A percentile compares a stretch with the other conserved stretches of the same genome.
Evolutionary conservation across 768 basidiomycete species (phyloP).

Genomic region (Lentinula guzmanii): DNA sequence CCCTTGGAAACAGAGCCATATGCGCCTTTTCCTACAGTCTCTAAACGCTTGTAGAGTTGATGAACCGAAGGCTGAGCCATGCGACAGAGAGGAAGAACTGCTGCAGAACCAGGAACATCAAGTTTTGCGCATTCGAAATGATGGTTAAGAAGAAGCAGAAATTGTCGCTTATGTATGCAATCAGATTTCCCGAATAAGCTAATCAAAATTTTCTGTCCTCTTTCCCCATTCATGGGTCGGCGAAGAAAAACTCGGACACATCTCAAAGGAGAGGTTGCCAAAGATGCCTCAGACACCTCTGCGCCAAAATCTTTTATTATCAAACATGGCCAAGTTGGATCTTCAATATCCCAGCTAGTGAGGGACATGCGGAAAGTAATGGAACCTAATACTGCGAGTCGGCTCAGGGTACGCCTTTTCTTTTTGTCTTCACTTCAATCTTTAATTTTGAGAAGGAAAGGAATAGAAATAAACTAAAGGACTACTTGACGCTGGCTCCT

Average conservation of each 20-base stretch:
- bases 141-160: not conserved
- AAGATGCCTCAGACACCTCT: slow-evolving; percentile 24
- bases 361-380: slow-evolving; percentile 92
- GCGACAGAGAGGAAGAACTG: not conserved
- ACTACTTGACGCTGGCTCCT: slow-evolving; percentile 90
- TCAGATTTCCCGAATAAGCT: not conserved
- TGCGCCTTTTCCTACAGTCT: slow-evolving; percentile 92
- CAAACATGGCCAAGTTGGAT: slow-evolving; percentile 91
- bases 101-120: not conserved
- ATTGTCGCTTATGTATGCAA: not conserved
- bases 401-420: slow-evolving; percentile 62
- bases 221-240: slow-evolving; percentile 51
- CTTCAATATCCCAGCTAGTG: slow-evolving; percentile 82
- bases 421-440: slow-evolving; percentile 5
- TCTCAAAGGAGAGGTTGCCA: slow-evolving; percentile 49
- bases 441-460: slow-evolving; percentile 61
- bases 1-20: slow-evolving; percentile 97
- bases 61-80: slow-evolving; percentile 60
- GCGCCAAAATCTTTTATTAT: slow-evolving; percentile 93
- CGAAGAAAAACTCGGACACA: slow-evolving; percentile 79
- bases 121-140: not conserved
- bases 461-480: slow-evolving; percentile 83
- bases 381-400: slow-evolving; percentile 95
- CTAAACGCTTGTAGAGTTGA: slow-evolving; percentile 78
- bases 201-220: not conserved